These are phyloP conservation scores for Rhodotorula sp. DNA, from an alignment of 1,284 basidiomycete species.

Conservation along the genomic window DNA sequence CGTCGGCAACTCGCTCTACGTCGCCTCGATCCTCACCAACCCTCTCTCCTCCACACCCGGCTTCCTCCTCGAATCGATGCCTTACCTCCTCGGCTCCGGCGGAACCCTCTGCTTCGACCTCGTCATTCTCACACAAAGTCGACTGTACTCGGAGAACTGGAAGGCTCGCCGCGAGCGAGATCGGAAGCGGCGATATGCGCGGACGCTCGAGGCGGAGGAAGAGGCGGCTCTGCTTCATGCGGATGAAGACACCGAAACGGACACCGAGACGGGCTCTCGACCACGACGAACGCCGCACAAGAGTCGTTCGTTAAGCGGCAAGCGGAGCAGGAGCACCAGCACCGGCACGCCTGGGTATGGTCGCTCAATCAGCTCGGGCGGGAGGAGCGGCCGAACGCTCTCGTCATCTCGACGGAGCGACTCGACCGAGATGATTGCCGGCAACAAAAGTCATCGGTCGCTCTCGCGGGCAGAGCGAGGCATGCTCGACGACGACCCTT, in stretches of 20 bases:
- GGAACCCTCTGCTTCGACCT: constrained; percentile 64
- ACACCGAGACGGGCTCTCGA: neutral
- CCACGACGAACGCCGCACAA: neutral
- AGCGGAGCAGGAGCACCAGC: constrained; percentile 2
- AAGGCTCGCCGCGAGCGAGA: constrained; percentile 6
- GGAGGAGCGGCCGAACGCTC: neutral
- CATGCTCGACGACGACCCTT: neutral
- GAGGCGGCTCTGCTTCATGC: constrained; percentile 14
- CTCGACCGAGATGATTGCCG: constrained; percentile 10
- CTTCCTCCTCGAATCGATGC: constrained; percentile 35
- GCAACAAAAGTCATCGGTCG: neutral
- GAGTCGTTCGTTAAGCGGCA: neutral
- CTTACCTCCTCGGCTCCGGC: constrained; percentile 38
- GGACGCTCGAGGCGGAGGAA: constrained; percentile 15
- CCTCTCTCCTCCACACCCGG: constrained; percentile 40
- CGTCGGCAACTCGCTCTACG: constrained; percentile 80
- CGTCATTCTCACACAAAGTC: constrained; percentile 68
- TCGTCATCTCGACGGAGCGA: neutral
- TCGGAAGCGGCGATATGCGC: neutral
- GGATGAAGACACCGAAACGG: constrained; percentile 1
- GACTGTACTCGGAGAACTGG: constrained; percentile 52
- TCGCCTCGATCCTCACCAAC: constrained; percentile 69
- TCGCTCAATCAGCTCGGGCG: constrained; percentile 4
- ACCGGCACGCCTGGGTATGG: constrained; percentile 9
- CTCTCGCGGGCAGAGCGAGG: neutral